Percentiles rank a stretch among this genome's conserved stretches.
phyloP scores from a whole-genome alignment of 331 rosid species.

The Prunus yedoensis region DNA sequence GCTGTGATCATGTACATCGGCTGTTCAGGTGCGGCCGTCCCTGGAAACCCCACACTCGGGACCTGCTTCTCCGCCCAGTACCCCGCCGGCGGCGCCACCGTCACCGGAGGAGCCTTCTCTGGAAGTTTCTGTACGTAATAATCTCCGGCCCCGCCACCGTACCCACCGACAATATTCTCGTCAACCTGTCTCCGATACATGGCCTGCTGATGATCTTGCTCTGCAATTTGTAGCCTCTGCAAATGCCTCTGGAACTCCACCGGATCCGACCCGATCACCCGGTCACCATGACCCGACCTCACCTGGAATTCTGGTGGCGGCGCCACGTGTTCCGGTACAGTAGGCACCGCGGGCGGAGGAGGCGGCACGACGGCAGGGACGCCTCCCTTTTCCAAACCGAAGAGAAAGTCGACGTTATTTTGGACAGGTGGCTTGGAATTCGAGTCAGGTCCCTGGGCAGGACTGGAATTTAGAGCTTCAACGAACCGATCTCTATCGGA shows the following conservation, averaged over 20 bases:
- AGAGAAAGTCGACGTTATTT: constrained; percentile 57
- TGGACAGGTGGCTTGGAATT: constrained; percentile 39
- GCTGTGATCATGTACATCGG: constrained; percentile 57
- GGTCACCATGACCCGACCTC: constrained; percentile 35
- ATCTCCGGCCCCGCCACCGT: constrained; percentile 43
- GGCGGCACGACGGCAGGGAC: constrained; percentile 27
- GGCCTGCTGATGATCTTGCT: constrained; percentile 28
- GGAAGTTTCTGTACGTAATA: constrained; percentile 51
- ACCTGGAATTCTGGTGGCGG: constrained; percentile 38
- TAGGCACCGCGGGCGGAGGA: constrained; percentile 37
- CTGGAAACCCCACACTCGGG: constrained; percentile 43
- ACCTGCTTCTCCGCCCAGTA: constrained; percentile 69
- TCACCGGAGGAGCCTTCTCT: constrained; percentile 42
- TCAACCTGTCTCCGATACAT: constrained; percentile 60
- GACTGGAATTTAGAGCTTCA: constrained; percentile 49
- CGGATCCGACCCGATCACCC: constrained; percentile 50
- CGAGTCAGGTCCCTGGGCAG: constrained; percentile 28
- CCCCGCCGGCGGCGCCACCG: constrained; percentile 22
- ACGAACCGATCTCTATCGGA: constrained; percentile 55
- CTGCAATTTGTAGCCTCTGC: constrained; percentile 62
- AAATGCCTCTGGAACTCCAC: constrained; percentile 63
- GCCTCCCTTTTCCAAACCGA: constrained; percentile 54
- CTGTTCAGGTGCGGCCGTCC: constrained; percentile 46
- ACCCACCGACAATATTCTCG: constrained; percentile 42
- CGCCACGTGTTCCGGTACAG: constrained; percentile 45